A percentile compares a stretch with the other conserved stretches of the same genome.
Evolutionary conservation across 106 monocot genomes (phyloP).

Genomic region (Allium cepa): DNA sequence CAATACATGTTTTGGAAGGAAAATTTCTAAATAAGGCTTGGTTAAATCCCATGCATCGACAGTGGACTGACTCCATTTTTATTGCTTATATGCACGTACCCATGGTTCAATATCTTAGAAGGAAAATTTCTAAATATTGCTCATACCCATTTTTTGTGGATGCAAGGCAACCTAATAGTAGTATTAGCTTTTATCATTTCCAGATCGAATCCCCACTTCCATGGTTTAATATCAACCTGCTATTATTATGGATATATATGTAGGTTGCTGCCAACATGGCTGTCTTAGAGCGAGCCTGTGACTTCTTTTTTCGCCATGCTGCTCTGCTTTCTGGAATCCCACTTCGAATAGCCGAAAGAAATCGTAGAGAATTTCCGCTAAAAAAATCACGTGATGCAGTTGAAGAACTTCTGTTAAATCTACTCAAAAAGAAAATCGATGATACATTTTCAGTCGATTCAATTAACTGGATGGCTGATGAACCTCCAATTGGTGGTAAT

Average conservation of each 20-base stretch:
- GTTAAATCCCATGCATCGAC: too few species aligned
- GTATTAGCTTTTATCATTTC: background rate
- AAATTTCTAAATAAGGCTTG: too few species aligned
- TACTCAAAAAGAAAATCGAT: constrained; percentile 66
- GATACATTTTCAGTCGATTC: constrained; percentile 64
- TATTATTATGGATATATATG: constrained; percentile 19
- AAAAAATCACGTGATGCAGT: constrained; percentile 68
- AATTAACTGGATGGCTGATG: constrained; percentile 82
- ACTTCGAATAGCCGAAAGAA: constrained; percentile 51
- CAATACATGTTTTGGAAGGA: too few species aligned
- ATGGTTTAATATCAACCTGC: background rate
- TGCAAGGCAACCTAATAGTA: too few species aligned
- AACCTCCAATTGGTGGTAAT: constrained; percentile 52
- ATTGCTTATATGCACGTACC: too few species aligned
- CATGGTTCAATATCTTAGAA: too few species aligned
- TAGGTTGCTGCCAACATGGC: constrained; percentile 94
- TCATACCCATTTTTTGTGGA: too few species aligned
- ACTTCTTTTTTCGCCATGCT: constrained; percentile 88
- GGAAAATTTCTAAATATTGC: too few species aligned
- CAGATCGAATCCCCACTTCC: background rate
- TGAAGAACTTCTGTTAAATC: constrained; percentile 52
- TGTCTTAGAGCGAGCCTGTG: constrained; percentile 86
- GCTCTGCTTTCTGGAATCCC: constrained; percentile 88
- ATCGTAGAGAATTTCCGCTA: constrained; percentile 65
- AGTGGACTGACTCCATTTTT: too few species aligned